Percentiles rank a stretch among this genome's conserved stretches.
Conservation (phyloP, 768 basidiomycete species). For the Gyrodon lividus region DNA sequence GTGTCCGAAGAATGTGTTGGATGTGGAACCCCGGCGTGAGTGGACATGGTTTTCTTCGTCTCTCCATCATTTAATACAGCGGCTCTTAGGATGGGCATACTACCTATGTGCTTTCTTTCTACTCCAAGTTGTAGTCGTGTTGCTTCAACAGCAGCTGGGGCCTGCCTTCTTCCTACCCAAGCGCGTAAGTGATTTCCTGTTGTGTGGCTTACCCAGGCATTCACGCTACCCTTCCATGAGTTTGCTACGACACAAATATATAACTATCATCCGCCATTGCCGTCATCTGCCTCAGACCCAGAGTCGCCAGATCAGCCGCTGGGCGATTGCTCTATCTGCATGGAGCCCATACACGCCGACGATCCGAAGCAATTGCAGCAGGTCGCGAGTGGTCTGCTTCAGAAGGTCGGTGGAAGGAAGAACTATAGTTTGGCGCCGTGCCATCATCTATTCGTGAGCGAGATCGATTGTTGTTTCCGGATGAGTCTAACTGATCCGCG, state of each 20-base stretch:
- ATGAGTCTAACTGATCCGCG: background rate
- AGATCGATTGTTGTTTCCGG: background rate
- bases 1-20: constrained; percentile 85
- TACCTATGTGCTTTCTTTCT: constrained; percentile 57
- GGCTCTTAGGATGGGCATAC: constrained; percentile 60
- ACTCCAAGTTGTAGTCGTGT: constrained; percentile 58
- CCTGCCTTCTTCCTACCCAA: constrained; percentile 82
- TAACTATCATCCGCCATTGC: constrained; percentile 83
- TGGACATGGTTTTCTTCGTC: constrained; percentile 4
- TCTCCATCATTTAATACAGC: background rate
- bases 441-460: constrained; percentile 79
- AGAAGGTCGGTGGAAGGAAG: constrained; percentile 45
- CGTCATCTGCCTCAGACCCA: constrained; percentile 53
- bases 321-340: constrained; percentile 91
- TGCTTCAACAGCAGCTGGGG: constrained; percentile 74
- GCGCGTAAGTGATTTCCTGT: constrained; percentile 43
- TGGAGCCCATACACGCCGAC: constrained; percentile 76
- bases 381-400: constrained; percentile 38
- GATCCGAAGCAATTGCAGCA: constrained; percentile 37
- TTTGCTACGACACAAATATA: constrained; percentile 61
- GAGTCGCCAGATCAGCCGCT: constrained; percentile 75
- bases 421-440: constrained; percentile 87
- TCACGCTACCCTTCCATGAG: constrained; percentile 33
- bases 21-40: constrained; percentile 72
- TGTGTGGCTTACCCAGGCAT: background rate